These are phyloP conservation scores for Cicer cuneatum DNA, from an alignment of 306 rosid genomes.

Conservation along the genomic window DNA sequence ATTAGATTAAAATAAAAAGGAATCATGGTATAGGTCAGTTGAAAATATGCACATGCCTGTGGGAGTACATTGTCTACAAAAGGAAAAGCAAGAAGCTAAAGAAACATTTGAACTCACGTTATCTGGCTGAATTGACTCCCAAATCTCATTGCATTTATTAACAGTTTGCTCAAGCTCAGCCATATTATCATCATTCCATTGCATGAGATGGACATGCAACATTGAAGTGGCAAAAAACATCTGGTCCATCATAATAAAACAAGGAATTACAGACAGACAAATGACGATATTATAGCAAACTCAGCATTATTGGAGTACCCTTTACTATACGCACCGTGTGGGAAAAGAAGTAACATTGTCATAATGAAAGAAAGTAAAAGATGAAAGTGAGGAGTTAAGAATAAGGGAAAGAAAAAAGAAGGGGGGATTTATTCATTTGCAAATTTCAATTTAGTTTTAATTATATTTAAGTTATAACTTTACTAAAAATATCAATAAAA, in stretches of 20 bases:
- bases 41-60: constrained; percentile 35
- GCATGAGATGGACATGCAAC: constrained; percentile 93
- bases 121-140: constrained; percentile 73
- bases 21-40: constrained; percentile 27
- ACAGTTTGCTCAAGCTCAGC: constrained; percentile 91
- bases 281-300: constrained; percentile 33
- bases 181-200: constrained; percentile 79
- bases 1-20: constrained; percentile 34
- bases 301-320: constrained; percentile 12
- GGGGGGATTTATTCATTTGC: not conserved
- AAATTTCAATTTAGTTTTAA: not conserved
- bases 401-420: not conserved
- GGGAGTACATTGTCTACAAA: constrained; percentile 5
- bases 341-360: constrained; percentile 7
- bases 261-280: constrained; percentile 46
- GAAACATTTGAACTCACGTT: constrained; percentile 68
- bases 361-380: constrained; percentile 3
- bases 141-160: constrained; percentile 71
- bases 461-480: constrained; percentile 3
- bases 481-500: not conserved
- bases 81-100: constrained; percentile 36
- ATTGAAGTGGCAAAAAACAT: constrained; percentile 94
- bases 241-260: constrained; percentile 56
- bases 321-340: not conserved
- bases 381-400: constrained; percentile 20